Conservation (phyloP, 352 stramenopile genomes). For the Phytophthora pisi region DNA sequence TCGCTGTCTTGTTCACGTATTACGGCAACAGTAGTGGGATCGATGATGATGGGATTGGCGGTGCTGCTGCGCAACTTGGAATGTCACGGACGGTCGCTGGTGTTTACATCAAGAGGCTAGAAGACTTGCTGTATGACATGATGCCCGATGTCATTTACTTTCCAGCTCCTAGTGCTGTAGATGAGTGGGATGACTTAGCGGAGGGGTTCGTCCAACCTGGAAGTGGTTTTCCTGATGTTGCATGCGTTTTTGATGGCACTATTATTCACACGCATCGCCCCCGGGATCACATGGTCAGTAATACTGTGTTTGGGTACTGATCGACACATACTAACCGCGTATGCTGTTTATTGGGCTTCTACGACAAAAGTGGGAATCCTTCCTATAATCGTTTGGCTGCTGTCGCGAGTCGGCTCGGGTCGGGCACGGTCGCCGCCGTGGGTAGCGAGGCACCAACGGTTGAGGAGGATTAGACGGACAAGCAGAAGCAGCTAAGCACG, state of each 20-base stretch:
- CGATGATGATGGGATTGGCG: not conserved
- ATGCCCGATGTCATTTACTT: constrained; percentile 14
- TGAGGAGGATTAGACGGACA: too few relatives aligned
- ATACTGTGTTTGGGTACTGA: not conserved
- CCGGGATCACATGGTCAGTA: constrained; percentile 5
- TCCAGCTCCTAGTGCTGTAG: not conserved
- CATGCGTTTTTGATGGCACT: constrained; percentile 23
- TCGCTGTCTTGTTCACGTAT: not conserved
- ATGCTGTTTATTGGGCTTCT: constrained; percentile 15
- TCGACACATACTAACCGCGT: not conserved
- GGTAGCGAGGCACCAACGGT: too few relatives aligned
- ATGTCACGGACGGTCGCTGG: not conserved
- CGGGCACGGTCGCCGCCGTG: too few relatives aligned
- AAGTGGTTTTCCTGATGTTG: constrained; percentile 14
- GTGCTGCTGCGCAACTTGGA: not conserved
- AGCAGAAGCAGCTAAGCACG: too few relatives aligned
- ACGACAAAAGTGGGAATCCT: constrained; percentile 26
- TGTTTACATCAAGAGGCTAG: constrained; percentile 14
- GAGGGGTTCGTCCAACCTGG: constrained; percentile 6
- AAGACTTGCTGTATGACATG: constrained; percentile 15
- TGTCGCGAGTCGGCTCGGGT: too few relatives aligned
- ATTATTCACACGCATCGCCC: constrained; percentile 6
- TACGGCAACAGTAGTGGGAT: not conserved
- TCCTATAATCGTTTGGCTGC: constrained; percentile 14
- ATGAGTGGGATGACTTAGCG: constrained; percentile 10